Base-by-base conservation (phyloP, 805 yeast genomes). In the Henningerozyma blattae region DNA sequence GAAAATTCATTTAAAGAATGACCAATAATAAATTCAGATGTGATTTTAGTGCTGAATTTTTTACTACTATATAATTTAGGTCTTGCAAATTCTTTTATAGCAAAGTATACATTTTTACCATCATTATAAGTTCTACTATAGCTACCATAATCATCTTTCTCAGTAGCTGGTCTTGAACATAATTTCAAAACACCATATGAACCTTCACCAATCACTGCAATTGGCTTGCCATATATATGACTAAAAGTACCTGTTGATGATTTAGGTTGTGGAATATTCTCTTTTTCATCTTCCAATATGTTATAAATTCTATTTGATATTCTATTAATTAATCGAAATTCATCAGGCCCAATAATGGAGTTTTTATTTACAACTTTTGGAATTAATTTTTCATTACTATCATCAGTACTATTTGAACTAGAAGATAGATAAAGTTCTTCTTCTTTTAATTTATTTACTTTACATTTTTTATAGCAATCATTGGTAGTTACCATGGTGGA, bases 101-200 rank as follows among this genome's bases (percentile, higher is more conserved):
- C 97, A 79, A 86, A 46, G 84, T 89, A 65, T 69, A 84, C 59
- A 75, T 81, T 50, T 30, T 50, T 52, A 3, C 53, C 55, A 31
- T 91, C 91, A 1, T 81, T 74, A 56, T 85, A 96, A 32, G 69
- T 69, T 60, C 83, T 45, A 17, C 41, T 41, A 13, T 40, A 41
- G 4, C 17, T 14, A 10, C 7, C 17, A 19, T 12, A 14, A 3
- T n/a, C 13, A 3, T 33, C 22, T 3, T 39, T 37, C 3, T 41
- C 10, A 20, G 10, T 20, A 7, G 10, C 7, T 7, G 22, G 39
- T 34, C 86, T 56, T 78, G 94, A 25, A 81, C 95, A 42, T 77
- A 68, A 48, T 39, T 95, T 70, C 17, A 89, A 96, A 45, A 84
- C 94, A 38, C 98, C 98, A 62, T 89, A 89, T 0, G 98, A 93